phyloP scores from a whole-genome alignment of 345 rosid species.

The Cardamine occulta region DNA sequence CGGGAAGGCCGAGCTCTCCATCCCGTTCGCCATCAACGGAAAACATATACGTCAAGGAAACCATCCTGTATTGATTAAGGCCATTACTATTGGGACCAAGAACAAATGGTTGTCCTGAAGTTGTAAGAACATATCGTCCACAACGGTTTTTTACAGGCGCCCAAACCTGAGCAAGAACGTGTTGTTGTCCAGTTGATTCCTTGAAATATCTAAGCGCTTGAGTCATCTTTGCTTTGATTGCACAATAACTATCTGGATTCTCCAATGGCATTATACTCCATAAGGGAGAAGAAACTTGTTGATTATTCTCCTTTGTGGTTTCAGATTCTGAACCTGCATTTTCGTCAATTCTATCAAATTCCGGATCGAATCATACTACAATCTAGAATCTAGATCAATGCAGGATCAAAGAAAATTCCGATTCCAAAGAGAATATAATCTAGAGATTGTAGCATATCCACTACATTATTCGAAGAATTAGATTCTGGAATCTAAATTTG shows the following conservation, averaged over 20 bases:
- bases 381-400: constrained; percentile 5
- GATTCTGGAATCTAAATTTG: background rate
- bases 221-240: constrained; percentile 85
- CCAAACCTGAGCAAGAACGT: constrained; percentile 92
- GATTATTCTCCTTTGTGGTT: constrained; percentile 44
- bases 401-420: background rate
- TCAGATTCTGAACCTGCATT: constrained; percentile 56
- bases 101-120: constrained; percentile 92
- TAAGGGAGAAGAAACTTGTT: constrained; percentile 55
- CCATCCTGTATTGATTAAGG: constrained; percentile 86
- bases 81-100: constrained; percentile 74
- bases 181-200: constrained; percentile 87
- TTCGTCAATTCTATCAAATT: constrained; percentile 12
- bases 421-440: constrained; percentile 34
- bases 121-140: constrained; percentile 67
- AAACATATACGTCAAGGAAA: constrained; percentile 73
- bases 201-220: constrained; percentile 80
- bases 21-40: constrained; percentile 75
- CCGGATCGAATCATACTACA: background rate
- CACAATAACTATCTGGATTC: constrained; percentile 62
- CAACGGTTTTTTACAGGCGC: constrained; percentile 67
- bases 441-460: constrained; percentile 13
- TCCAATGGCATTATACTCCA: constrained; percentile 56
- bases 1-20: constrained; percentile 86
- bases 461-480: constrained; percentile 27